Base-by-base conservation (phyloP, 2,329 filamentous ascomycete species). In the Mycosphaerelloides madeirae region DNA sequence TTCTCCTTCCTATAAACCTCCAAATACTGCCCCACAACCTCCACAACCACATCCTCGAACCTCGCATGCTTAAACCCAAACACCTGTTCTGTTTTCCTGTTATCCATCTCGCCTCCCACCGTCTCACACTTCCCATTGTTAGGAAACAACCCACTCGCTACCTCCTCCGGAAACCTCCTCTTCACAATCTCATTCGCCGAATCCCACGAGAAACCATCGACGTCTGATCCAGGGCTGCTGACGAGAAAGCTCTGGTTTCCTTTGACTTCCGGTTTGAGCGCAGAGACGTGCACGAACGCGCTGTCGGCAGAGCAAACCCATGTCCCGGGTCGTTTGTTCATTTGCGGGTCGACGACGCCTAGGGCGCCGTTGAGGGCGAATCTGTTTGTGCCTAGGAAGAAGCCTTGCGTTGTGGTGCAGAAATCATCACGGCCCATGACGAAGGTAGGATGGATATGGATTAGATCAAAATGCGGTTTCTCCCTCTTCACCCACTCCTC, bases 281-380 rank as follows among this genome's bases (percentile, higher is more conserved):
- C 52, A 29, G 50, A 46, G 14, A 67, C 54, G 34, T 67, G 65
- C 14, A 59, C 44, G 5, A 53, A 49, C 6, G 61, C 64, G 3
- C 61, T 52, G 41, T 67, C 64, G 25, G 66, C 59, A 7, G 63
- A 32, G 37, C 64, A 58, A n/a, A n/a, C n/a, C 25, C 41, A 25
- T 32, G 43, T 36, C 19, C 41, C 41, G 9, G 29, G 14, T 11
- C 18, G 18, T 7, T 16, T 25, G 9, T 29, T 18, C 29, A 42
- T 25, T n/a, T 42, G 39, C 12, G 39, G 12, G 19, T 42, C 39
- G 1, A 6, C 14, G n/a, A 31, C 41, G 6, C 59, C 57, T 6
- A 58, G 38, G 2, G 48, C 45, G 22, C 48, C 36, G 20, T 46
- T 41, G 13, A 62, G 38, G 19, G 52, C 38, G 15, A 57, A 18